phyloP scores from a whole-genome alignment of 805 yeast species.

The Metschnikowia aberdeeniae region DNA sequence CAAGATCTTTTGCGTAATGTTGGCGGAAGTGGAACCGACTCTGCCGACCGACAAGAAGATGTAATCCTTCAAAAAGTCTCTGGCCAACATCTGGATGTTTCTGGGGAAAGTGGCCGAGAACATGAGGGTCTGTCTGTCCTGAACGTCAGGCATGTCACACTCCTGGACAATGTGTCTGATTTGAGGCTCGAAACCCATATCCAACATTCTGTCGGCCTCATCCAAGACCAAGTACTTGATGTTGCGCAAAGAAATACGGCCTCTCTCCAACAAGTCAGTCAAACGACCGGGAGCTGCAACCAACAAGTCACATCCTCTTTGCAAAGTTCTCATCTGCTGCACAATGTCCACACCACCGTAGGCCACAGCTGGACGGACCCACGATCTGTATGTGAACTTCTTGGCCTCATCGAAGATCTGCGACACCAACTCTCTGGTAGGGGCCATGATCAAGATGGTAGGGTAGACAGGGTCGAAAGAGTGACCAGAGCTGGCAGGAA shows the following conservation, averaged over 20 bases:
- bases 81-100: slow-evolving; percentile 94
- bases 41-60: slow-evolving; percentile 96
- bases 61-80: slow-evolving; percentile 94
- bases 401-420: slow-evolving; percentile 95
- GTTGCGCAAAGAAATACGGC: slow-evolving; percentile 81
- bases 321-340: slow-evolving; percentile 80
- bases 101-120: slow-evolving; percentile 99
- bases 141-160: slow-evolving; percentile 94
- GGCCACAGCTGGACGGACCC: slow-evolving; percentile 95
- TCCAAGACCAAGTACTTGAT: slow-evolving; percentile 93
- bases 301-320: slow-evolving; percentile 90
- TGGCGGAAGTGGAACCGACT: slow-evolving; percentile 98
- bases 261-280: slow-evolving; percentile 93
- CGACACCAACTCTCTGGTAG: slow-evolving; percentile 97
- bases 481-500: slow-evolving; percentile 46
- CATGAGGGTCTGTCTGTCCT: slow-evolving; percentile 93
- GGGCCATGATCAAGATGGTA: slow-evolving; percentile 93
- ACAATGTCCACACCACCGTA: slow-evolving; percentile 98
- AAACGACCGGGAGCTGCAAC: slow-evolving; percentile 99
- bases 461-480: slow-evolving; percentile 83
- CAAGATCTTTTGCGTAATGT: slow-evolving; percentile 89
- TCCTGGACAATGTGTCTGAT: slow-evolving; percentile 97
- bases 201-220: slow-evolving; percentile 99
- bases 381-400: slow-evolving; percentile 94
- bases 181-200: slow-evolving; percentile 99